Base-by-base conservation (phyloP, 2,329 filamentous ascomycete genomes). In the Pseudogymnoascus sp. region DNA sequence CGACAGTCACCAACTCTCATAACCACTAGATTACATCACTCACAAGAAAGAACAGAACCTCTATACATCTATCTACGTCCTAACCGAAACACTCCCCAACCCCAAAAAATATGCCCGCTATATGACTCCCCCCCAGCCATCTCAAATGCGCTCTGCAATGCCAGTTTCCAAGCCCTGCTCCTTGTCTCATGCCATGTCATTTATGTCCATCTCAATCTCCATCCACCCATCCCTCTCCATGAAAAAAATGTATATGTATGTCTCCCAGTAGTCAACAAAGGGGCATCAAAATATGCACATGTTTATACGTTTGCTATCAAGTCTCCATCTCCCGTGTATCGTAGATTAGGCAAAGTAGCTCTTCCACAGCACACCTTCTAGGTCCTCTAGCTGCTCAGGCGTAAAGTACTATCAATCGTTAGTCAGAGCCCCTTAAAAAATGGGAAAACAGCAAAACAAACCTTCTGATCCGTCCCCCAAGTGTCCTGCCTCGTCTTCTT, bases 401-500 rank as follows among this genome's bases (percentile, higher is more conserved):
- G 92, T 92, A 72, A 99, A 99, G 64, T 91, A 84, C 84, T 89
- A 66, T 64, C 59, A 59, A 27, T 5, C 12, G 13, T 61, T 33
- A 55, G 48, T 18, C 65, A 63, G 62, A 65, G 61, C 55, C 3
- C 65, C 72, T 67, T 71, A 69, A 62, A 61, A 64, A 59, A 21
- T 21, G 21, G 29, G 35, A 15, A 45, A 61, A 25, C 61, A 59
- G 29, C 63, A 45, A 60, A 62, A 76, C 85, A 75, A 78, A 96
- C 94, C 88, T 96, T 97, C 69, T 96, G 90, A 78, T 99, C 94
- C 64, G 96, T 93, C 70, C 88, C 88, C 94, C 94, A 99, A 68
- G 93, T 99, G 79, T 99, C 94, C 75, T 99, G 94, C 73, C 94
- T 87, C 52, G 94, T 99, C 84, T 99, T 99, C 80, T 99, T 99